Evolutionary conservation across 495 filamentous ascomycete species (phyloP), one percentile per base, ranked within the genome.

Genomic region (Aspergillus kassunensis): DNA sequence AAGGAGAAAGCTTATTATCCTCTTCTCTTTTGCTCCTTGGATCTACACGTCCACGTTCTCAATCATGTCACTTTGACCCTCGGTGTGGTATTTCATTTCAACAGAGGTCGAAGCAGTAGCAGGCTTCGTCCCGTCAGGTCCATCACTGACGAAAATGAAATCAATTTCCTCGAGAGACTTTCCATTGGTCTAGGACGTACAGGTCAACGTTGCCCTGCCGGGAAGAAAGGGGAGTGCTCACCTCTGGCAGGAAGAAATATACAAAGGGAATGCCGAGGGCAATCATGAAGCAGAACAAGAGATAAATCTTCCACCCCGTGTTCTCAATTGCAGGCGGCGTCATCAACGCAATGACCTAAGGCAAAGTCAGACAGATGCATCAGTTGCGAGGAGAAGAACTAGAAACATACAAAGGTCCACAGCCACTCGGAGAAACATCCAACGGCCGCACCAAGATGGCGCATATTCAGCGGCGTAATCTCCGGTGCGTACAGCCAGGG

Each of bases 141-240:
- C 6, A 34, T 34, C n/a, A 5, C 44, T 44, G 4, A 52, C 49
- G 44, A 55, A 55, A 18, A 55, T 55, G 20, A 34, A 49, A 33
- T 67, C 60, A 33, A 86, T 72, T 64, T 86, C 83, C 64, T 87
- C 83, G 21, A 86, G 75, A 1, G 76, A 79, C 68, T 86, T 84
- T 12, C 79, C 74, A 39, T 74, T 79, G 2, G 83, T 86, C 66
- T 87, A 34, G 24, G 9, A 4, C 24, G 4, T 4, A 27, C 24
- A 27, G 24, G n/a, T n/a, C n/a, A n/a, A n/a, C n/a, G n/a, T n/a
- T n/a, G n/a, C n/a, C n/a, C n/a, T 31, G 29, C 4, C n/a, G 31
- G 31, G 10, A 34, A 15, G 6, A 3, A 34, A 34, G 31, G 31
- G 19, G 6, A 7, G 3, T 34, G 20, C 15, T 21, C 39, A 13